Base-by-base conservation (phyloP, 306 rosid species). In the Cicer pinnatifidum region DNA sequence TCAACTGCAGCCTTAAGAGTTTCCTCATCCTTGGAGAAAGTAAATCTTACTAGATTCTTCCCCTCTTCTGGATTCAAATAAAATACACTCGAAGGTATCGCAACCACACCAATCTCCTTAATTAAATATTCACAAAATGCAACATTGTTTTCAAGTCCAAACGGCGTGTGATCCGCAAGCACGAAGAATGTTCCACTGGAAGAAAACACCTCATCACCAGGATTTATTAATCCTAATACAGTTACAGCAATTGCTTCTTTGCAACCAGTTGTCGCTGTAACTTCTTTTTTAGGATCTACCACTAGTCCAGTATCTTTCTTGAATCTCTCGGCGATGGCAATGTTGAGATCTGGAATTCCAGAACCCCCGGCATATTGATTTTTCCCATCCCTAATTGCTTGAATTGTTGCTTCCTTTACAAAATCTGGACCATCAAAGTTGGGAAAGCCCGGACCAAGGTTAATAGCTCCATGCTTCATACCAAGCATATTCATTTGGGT, bases 391-490 rank as follows among this genome's bases (percentile, higher is more conserved):
- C 61, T 85, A 15, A 93, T 83, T 57, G 93, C 97, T 63, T 87
- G 93, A 69, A 93, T 87, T 40, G 98, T 93, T 7, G 98, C 90
- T 87, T 93, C 97, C 69, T 67, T 76, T 8, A 76, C 51, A 76
- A 76, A 76, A 0, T 67, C 69, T 35, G 81, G 81, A 17, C 81
- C 75, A 68, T 76, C 81, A 57, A 76, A 67, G 82, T 89, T 90
- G 41, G 98, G 97, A 80, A 87, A 90, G 68, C 98, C 98, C 78
- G 81, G 97, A 28, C 97, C 97, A 6, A 93, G 98, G 78, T 93
- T 89, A 72, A 93, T 85, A 70, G 93, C 92, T 44, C 91, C 90
- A 52, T 93, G 84, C 75, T 86, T 85, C 59, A 76, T 50, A n/a
- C 91, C 91, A 5, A 92, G 88, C 80, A 60, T 86, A 66, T 90